These are phyloP conservation scores for Colletotrichum magnum DNA, from an alignment of 2,329 filamentous ascomycete species.

Conservation along the genomic window DNA sequence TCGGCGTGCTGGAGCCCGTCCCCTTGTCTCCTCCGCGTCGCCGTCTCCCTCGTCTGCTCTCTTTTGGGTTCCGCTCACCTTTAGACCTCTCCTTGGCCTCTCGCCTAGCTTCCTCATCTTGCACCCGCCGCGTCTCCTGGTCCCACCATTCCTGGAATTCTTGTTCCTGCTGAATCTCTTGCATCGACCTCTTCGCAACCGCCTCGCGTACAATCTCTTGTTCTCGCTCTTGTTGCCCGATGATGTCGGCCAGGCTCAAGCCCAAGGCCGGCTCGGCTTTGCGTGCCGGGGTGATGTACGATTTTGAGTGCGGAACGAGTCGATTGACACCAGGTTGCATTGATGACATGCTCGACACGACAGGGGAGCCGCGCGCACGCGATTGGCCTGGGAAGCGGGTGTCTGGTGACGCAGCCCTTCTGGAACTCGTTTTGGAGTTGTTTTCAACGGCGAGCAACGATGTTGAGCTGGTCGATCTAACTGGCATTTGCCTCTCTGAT, in stretches of 20 bases:
- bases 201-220: conserved; percentile 87
- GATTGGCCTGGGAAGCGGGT: conserved; percentile 74
- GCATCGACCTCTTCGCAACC: conserved; percentile 86
- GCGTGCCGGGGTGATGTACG: conserved; percentile 69
- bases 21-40: conserved; percentile 47
- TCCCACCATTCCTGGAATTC: conserved; percentile 99
- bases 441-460: conserved; percentile 59
- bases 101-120: conserved; percentile 70
- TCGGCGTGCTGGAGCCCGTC: conserved; percentile 1
- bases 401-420: conserved; percentile 72
- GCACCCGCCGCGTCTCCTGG: conserved; percentile 81
- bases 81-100: conserved; percentile 59
- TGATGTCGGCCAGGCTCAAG: conserved; percentile 88
- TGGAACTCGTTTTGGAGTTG: conserved; percentile 53
- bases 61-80: conserved; percentile 51
- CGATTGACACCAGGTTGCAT: conserved; percentile 54
- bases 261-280: conserved; percentile 76
- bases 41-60: conserved; percentile 35
- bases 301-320: conserved; percentile 72
- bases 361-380: conserved; percentile 53
- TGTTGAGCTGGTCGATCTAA: conserved; percentile 53
- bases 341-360: conserved; percentile 45
- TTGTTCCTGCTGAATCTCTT: conserved; percentile 97
- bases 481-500: conserved; percentile 46
- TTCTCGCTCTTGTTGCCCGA: conserved; percentile 87